These are phyloP conservation scores for Alternaria hordeiaustralica DNA, from an alignment of 2,329 filamentous ascomycete genomes.

Conservation along the genomic window DNA sequence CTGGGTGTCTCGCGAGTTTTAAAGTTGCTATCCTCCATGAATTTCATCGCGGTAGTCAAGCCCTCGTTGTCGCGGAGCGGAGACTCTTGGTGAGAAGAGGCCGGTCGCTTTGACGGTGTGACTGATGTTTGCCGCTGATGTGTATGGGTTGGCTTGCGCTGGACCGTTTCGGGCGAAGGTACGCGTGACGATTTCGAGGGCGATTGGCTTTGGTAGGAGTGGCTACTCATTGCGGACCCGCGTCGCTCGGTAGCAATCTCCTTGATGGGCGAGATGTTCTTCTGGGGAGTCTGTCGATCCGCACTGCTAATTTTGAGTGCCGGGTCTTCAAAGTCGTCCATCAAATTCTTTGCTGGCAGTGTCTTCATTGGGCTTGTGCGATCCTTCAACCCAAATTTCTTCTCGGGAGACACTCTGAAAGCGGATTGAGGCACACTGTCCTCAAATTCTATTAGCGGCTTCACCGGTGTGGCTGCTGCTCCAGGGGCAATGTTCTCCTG, in stretches of 20 bases:
- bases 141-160: conserved; percentile 17
- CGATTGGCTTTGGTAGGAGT: conserved; percentile 36
- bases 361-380: conserved; percentile 40
- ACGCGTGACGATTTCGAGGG: conserved; percentile 36
- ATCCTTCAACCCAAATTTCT: conserved; percentile 35
- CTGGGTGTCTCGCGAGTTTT: conserved; percentile 29
- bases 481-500: conserved; percentile 47
- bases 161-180: conserved; percentile 27
- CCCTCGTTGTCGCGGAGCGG: conserved; percentile 48
- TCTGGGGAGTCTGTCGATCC: conserved; percentile 29
- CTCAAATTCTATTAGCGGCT: conserved; percentile 28
- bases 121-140: conserved; percentile 20
- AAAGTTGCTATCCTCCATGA: conserved; percentile 39
- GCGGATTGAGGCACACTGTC: conserved; percentile 40
- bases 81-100: conserved; percentile 29
- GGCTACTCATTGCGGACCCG: conserved; percentile 34
- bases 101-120: conserved; percentile 27
- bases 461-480: conserved; percentile 30
- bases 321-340: conserved; percentile 35
- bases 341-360: conserved; percentile 36
- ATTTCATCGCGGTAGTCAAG: conserved; percentile 45
- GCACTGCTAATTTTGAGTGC: conserved; percentile 6
- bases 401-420: conserved; percentile 42
- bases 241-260: conserved; percentile 26
- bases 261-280: conserved; percentile 33